Base-by-base conservation (phyloP, 108 stramenopile species). In the Asterionellopsis glacialis region DNA sequence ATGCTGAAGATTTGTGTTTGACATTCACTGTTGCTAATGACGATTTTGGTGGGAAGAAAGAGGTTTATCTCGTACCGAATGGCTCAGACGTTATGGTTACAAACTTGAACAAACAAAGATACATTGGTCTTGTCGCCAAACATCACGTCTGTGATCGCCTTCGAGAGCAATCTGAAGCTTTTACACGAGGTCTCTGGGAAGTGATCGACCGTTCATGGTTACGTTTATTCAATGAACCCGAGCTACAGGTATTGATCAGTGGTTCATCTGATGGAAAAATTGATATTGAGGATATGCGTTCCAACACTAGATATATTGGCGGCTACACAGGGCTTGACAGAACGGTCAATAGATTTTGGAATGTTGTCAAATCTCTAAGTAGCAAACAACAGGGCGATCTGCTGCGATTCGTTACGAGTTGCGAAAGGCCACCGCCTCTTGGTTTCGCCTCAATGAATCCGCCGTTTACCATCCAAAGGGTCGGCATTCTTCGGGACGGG, bases 321-420 rank as follows among this genome's bases (percentile, higher is more conserved):
- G 97, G 97, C 10, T 99, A 85, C 68, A 79, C 85, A 4, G 69
- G 78, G 47, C 51, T 89, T 22, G 96, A 97, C 71, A 61, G 76
- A 52, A 88, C 81, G 1, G 73, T 98, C 6, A 57, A 65, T 26
- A 79, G 94, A 24, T 97, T 99, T 71, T 99, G 98, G 98, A 76
- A 68, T 49, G 93, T 93, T 0, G 54, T 98, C 18, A 59, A 68
- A 0, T 74, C 85, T 12, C 78, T 97, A 43, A 75, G 49, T 45
- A 69, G 70, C 47, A 81, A 82, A 64, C 87, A 99, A 43, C 89
- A 87, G 56, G 96, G 90, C 9, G 79, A 76, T 53, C 73, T 99
- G 25, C 81, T 99, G 21, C 84, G 95, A 12, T 99, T 99, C 70
- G 97, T 96, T 7, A 99, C 98, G 0, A 80, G 86, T 62, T 99